Percentiles rank a stretch among this genome's conserved stretches.
Evolutionary conservation across 768 basidiomycete genomes (phyloP).

Genomic region (Scleroderma citrinum): DNA sequence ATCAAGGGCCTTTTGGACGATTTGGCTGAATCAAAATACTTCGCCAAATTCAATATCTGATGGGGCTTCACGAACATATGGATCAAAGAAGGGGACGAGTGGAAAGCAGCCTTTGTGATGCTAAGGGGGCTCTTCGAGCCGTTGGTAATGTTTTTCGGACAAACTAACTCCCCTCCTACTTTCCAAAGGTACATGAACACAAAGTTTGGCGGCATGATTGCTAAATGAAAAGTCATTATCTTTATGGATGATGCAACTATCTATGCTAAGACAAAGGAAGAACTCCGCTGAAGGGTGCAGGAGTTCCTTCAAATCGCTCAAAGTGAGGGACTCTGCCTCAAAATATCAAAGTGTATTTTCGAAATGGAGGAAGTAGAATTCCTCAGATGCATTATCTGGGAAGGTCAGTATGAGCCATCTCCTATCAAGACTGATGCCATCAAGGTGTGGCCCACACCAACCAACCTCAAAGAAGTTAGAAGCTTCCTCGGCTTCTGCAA

Average conservation of each 20-base stretch:
- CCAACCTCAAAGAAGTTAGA: no score
- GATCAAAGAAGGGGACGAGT: background rate
- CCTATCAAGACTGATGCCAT: no score
- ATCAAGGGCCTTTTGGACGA: background rate
- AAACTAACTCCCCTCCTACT: background rate
- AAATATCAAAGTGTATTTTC: no score
- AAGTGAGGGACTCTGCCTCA: no score
- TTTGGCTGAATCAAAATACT: background rate
- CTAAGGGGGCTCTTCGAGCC: background rate
- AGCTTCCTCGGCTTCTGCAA: no score
- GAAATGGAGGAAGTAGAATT: no score
- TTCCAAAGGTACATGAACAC: background rate
- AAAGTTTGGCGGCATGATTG: background rate
- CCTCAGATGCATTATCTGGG: no score
- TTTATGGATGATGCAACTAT: background rate
- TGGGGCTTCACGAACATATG: background rate
- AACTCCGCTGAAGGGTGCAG: no score
- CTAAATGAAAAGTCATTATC: background rate
- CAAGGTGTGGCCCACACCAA: no score
- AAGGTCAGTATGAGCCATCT: no score
- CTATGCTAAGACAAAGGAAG: background rate
- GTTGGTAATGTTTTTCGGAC: constrained; percentile 1
- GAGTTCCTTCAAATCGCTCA: background rate
- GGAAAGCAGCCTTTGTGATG: background rate
- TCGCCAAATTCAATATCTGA: background rate